Percentiles rank a stretch among this genome's conserved stretches.
These are phyloP conservation scores for Pseudozyma sp. DNA, from an alignment of 1,284 basidiomycete genomes.

Conservation along the genomic window DNA sequence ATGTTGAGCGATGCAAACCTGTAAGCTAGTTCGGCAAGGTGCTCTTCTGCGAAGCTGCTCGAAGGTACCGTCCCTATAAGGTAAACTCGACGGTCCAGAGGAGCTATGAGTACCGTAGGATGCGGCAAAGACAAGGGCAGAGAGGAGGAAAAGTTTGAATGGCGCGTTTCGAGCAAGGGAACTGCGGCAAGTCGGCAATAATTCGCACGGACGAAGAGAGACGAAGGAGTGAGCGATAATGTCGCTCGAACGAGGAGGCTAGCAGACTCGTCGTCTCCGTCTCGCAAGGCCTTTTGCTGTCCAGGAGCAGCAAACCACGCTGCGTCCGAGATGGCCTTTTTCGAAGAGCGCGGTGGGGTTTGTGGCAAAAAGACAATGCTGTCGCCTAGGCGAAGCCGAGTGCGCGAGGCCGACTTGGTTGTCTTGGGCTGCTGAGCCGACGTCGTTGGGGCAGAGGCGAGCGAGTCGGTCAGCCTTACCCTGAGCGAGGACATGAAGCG, in stretches of 20 bases:
- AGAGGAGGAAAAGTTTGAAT: neutral
- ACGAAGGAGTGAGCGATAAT: slow-evolving; percentile 4
- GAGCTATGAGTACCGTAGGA: slow-evolving; percentile 18
- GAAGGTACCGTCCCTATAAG: slow-evolving; percentile 9
- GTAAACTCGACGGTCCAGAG: slow-evolving; percentile 14
- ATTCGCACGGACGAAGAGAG: slow-evolving; percentile 7
- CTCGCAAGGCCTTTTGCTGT: neutral
- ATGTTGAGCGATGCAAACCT: slow-evolving; percentile 3
- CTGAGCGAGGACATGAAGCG: slow-evolving; percentile 23
- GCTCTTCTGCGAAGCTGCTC: slow-evolving; percentile 11
- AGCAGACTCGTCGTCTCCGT: slow-evolving; percentile 3
- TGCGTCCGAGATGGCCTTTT: slow-evolving; percentile 1
- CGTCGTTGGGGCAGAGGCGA: neutral
- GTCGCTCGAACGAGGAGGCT: slow-evolving; percentile 11
- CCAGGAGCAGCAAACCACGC: slow-evolving; percentile 7
- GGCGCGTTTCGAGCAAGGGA: slow-evolving; percentile 13
- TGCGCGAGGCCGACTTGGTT: neutral
- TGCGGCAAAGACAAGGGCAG: neutral
- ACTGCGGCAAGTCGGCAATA: slow-evolving; percentile 21
- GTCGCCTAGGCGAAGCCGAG: slow-evolving; percentile 15
- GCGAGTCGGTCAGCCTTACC: slow-evolving; percentile 5
- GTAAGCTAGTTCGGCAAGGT: slow-evolving; percentile 13
- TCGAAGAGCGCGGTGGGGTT: neutral
- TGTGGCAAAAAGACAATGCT: slow-evolving; percentile 25
- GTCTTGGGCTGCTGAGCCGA: neutral